Base-by-base conservation (phyloP, 768 basidiomycete species). In the Amanita jacksonii region DNA sequence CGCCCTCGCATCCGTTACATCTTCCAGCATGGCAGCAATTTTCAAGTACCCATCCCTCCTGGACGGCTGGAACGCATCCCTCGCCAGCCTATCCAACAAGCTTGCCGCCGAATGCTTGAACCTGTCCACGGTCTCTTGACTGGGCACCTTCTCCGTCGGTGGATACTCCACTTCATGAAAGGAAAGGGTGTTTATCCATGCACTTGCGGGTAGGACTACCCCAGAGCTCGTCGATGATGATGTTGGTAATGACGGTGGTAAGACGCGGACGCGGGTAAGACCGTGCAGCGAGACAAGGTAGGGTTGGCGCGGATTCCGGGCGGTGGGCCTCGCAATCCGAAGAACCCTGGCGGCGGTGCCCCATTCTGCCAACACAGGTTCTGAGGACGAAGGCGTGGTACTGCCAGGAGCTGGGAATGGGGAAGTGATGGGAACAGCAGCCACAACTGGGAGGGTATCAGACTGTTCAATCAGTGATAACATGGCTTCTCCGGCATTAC, bases 201-300 rank as follows among this genome's bases (percentile, higher is more conserved):
- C 25, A 57, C 46, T 52, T 60, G 33, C 52, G 54, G 51, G 49
- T 54, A 57, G 47, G n/a, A n/a, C n/a, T n/a, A n/a, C n/a, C n/a
- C n/a, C n/a, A n/a, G n/a, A n/a, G n/a, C n/a, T n/a, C n/a, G n/a
- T n/a, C n/a, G n/a, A n/a, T n/a, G n/a, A n/a, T n/a, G n/a, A n/a
- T n/a, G n/a, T n/a, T n/a, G n/a, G n/a, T n/a, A n/a, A n/a, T n/a
- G n/a, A n/a, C n/a, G n/a, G n/a, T n/a, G n/a, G n/a, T n/a, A n/a
- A n/a, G n/a, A n/a, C n/a, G 44, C 73, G 73, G 16, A 89, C 62
- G 38, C 87, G 74, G 4, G 78, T 69, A 36, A 86, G 63, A 33
- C 87, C 87, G 34, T 82, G 81, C 8, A 90, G 68, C 8, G 79
- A 79, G 42, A 89, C 70, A 13, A 82, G 62, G 59, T 81, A 85